Evolutionary conservation across 176 grass and related monocot species (phyloP).

Genomic region (Hyparrhenia diplandra): DNA sequence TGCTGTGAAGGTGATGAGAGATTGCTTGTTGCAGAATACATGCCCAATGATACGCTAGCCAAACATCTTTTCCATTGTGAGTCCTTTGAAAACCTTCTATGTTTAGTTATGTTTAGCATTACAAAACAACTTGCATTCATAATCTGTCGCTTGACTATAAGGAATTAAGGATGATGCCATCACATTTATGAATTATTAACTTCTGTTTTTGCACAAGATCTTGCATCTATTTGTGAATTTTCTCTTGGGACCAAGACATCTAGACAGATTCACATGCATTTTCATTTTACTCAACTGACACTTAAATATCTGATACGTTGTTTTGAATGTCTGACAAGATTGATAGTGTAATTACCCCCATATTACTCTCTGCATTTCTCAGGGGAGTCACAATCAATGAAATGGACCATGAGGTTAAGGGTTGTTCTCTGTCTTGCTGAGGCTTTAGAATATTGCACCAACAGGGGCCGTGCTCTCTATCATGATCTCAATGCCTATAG

Average conservation of each 20-base stretch:
- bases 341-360: slow-evolving; percentile 12
- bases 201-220: background rate
- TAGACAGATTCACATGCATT: background rate
- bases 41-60: slow-evolving; percentile 94
- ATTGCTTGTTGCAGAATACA: slow-evolving; percentile 95
- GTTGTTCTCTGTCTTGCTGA: slow-evolving; percentile 90
- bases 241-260: background rate
- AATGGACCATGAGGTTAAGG: slow-evolving; percentile 96
- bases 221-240: background rate
- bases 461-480: slow-evolving; percentile 81
- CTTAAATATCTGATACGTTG: background rate
- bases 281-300: background rate
- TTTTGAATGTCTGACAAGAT: background rate
- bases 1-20: slow-evolving; percentile 98
- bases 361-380: slow-evolving; percentile 35
- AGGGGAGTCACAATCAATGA: slow-evolving; percentile 99
- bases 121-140: background rate
- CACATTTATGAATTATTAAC: no score
- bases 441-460: slow-evolving; percentile 93
- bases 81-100: slow-evolving; percentile 14
- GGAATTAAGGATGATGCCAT: background rate
- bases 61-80: slow-evolving; percentile 99
- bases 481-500: slow-evolving; percentile 99
- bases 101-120: slow-evolving; percentile 6
- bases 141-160: background rate